Evolutionary conservation across 2,329 filamentous ascomycete genomes (phyloP).

Genomic region (Fusarium sambucinum): DNA sequence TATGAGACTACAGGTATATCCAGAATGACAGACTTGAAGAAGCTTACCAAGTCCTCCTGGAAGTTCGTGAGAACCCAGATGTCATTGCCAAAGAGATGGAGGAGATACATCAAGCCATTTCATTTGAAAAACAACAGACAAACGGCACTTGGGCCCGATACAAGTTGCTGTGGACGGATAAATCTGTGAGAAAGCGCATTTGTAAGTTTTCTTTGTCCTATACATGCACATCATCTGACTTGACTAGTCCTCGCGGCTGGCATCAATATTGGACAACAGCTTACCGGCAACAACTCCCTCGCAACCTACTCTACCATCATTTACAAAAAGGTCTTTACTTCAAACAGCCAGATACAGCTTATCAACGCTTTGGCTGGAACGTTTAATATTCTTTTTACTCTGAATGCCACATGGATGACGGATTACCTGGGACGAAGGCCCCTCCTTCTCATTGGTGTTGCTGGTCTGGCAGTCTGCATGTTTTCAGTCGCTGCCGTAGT

Average conservation of each 20-base stretch:
- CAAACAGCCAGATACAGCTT: constrained; percentile 69
- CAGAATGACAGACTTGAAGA: constrained; percentile 56
- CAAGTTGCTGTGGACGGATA: constrained; percentile 12
- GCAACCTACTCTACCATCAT: constrained; percentile 78
- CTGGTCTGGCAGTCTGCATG: constrained; percentile 77
- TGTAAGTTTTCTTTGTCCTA: neutral
- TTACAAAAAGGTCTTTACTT: constrained; percentile 75
- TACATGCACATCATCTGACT: constrained; percentile 56
- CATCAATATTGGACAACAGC: constrained; percentile 76
- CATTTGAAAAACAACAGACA: constrained; percentile 6
- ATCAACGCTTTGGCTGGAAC: constrained; percentile 81
- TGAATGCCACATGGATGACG: constrained; percentile 79
- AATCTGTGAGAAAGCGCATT: constrained; percentile 11
- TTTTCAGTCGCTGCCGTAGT: constrained; percentile 63
- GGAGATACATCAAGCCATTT: constrained; percentile 7
- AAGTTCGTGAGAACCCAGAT: neutral
- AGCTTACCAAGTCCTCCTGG: neutral
- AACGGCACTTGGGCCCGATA: constrained; percentile 7
- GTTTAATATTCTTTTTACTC: constrained; percentile 76
- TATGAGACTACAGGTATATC: constrained; percentile 9
- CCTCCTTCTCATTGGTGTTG: constrained; percentile 73
- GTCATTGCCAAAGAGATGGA: constrained; percentile 1
- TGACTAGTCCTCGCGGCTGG: constrained; percentile 72
- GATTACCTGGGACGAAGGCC: constrained; percentile 77
- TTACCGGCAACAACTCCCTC: constrained; percentile 77